phyloP scores from a whole-genome alignment of 176 grass and related monocot genomes.

The Oropetium thomaeum region DNA sequence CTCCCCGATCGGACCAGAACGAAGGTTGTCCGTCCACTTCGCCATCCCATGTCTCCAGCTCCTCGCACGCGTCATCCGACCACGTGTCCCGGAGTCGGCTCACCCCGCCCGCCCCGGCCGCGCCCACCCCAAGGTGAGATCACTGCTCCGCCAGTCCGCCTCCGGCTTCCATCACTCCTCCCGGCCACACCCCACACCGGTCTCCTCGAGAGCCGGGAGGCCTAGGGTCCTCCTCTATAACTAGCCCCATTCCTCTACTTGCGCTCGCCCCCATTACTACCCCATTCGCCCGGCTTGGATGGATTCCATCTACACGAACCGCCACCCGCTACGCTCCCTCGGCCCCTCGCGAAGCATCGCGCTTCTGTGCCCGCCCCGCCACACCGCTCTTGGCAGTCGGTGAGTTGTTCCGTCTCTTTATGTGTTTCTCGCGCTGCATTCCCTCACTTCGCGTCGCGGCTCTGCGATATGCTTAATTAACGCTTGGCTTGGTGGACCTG shows the following conservation, averaged over 20 bases:
- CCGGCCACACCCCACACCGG: neutral
- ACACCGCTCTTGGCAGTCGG: neutral
- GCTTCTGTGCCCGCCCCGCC: neutral
- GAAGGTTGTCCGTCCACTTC: constrained; percentile 23
- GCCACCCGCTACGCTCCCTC: constrained; percentile 22
- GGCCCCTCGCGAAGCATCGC: constrained; percentile 20
- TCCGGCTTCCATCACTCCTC: neutral
- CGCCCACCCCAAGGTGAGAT: constrained; percentile 40
- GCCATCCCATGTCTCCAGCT: constrained; percentile 10
- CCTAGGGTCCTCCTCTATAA: constrained; percentile 9
- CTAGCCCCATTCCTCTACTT: neutral
- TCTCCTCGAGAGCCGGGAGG: constrained; percentile 26
- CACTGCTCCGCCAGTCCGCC: constrained; percentile 27
- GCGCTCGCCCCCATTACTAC: neutral
- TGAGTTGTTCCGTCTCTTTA: neutral
- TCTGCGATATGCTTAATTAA: neutral
- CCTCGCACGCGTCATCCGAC: neutral
- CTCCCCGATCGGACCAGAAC: neutral
- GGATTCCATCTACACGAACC: constrained; percentile 37
- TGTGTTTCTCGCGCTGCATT: constrained; percentile 12
- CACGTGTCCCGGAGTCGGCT: constrained; percentile 20
- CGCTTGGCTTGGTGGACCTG: neutral
- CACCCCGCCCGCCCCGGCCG: neutral
- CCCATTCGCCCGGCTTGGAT: constrained; percentile 21
- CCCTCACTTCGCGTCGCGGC: neutral